phyloP scores from a whole-genome alignment of 768 basidiomycete species.

The Naganishia onofrii region DNA sequence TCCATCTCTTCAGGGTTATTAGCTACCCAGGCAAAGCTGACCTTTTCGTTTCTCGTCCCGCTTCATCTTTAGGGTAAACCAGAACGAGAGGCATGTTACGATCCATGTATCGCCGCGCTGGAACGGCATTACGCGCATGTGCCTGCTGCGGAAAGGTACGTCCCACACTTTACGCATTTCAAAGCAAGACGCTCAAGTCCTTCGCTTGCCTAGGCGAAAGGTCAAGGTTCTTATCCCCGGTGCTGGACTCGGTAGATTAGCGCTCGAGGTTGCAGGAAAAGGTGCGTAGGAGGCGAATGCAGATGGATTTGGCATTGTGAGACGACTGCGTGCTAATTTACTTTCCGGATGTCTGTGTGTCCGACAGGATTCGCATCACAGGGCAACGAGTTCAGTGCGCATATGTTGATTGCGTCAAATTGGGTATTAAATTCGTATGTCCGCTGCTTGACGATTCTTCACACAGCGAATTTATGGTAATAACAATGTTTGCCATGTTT shows the following conservation, averaged over 20 bases:
- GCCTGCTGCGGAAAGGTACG: constrained; percentile 60
- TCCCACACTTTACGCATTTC: background rate
- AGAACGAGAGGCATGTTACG: constrained; percentile 77
- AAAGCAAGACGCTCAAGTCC: background rate
- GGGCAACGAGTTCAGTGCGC: constrained; percentile 93
- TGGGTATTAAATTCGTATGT: constrained; percentile 79
- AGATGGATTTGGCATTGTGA: background rate
- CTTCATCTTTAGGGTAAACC: constrained; percentile 60
- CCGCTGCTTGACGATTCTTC: background rate
- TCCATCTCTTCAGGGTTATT: background rate
- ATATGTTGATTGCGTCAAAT: constrained; percentile 86
- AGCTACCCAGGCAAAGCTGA: background rate
- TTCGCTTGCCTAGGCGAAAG: too few relatives aligned
- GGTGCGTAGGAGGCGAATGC: constrained; percentile 55
- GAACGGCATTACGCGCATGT: constrained; percentile 63
- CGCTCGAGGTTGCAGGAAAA: constrained; percentile 78
- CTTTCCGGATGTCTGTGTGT: background rate
- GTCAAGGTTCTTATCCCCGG: constrained; percentile 83
- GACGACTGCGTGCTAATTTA: background rate
- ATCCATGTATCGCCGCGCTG: constrained; percentile 75
- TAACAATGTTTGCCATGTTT: too few relatives aligned
- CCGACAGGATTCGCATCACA: constrained; percentile 77
- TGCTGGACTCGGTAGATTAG: constrained; percentile 80
- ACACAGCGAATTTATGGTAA: too few relatives aligned
- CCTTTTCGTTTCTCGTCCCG: background rate